A percentile compares a stretch with the other conserved stretches of the same genome.
These are phyloP conservation scores for Psilocybe sp. DNA, from an alignment of 768 basidiomycete genomes.

Conservation along the genomic window DNA sequence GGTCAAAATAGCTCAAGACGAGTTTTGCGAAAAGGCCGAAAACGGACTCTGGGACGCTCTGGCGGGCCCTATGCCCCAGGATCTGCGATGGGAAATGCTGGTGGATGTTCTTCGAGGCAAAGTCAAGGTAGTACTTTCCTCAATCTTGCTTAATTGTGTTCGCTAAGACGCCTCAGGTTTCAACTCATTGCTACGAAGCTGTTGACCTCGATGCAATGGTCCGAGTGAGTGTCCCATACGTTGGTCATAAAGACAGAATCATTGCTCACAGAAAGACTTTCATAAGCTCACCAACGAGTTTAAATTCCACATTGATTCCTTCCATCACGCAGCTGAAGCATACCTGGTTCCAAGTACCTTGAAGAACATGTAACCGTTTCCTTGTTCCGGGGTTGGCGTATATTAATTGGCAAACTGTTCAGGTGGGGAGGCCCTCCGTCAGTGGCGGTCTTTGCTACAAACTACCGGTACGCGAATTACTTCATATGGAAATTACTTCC, in stretches of 20 bases:
- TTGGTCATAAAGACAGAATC: neutral
- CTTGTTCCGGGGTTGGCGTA: slow-evolving; percentile 6
- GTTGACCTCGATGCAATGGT: slow-evolving; percentile 71
- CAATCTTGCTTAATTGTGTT: neutral
- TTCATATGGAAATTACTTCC: neutral
- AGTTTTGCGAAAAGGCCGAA: slow-evolving; percentile 64
- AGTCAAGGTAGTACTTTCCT: slow-evolving; percentile 59
- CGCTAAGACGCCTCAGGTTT: slow-evolving; percentile 38
- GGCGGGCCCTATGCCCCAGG: slow-evolving; percentile 59
- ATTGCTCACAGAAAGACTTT: neutral
- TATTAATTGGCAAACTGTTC: neutral
- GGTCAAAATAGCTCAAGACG: slow-evolving; percentile 67
- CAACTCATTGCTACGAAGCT: slow-evolving; percentile 69
- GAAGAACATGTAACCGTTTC: slow-evolving; percentile 61
- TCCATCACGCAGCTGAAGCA: slow-evolving; percentile 88
- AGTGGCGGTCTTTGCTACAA: slow-evolving; percentile 78
- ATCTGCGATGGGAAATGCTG: slow-evolving; percentile 69
- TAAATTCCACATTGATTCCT: slow-evolving; percentile 75
- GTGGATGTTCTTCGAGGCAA: slow-evolving; percentile 84
- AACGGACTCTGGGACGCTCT: slow-evolving; percentile 40
- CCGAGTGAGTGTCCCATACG: slow-evolving; percentile 42
- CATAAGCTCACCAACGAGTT: slow-evolving; percentile 87
- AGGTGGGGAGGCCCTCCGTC: slow-evolving; percentile 61
- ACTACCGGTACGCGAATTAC: slow-evolving; percentile 45
- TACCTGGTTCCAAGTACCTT: slow-evolving; percentile 85